These are phyloP conservation scores for Aspergillus sp. DNA, from an alignment of 2,329 filamentous ascomycete genomes.

Conservation along the genomic window DNA sequence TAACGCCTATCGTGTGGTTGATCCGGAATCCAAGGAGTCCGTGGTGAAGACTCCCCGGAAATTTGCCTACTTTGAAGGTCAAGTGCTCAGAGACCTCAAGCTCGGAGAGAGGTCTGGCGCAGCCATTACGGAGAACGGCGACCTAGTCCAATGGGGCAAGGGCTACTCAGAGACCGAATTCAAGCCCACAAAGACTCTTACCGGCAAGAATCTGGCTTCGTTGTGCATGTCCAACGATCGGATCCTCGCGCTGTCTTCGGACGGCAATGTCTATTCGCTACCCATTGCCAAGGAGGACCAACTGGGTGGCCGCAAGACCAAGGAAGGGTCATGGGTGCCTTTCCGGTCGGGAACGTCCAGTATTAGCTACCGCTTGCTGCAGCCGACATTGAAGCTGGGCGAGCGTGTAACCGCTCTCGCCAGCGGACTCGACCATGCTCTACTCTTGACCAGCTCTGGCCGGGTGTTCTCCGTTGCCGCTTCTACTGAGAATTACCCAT, in stretches of 20 bases:
- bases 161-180: slow-evolving; percentile 68
- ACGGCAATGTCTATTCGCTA: slow-evolving; percentile 80
- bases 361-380: slow-evolving; percentile 72
- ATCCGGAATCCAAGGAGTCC: slow-evolving; percentile 74
- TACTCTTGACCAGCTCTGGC: slow-evolving; percentile 80
- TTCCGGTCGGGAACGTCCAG: slow-evolving; percentile 64
- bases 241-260: slow-evolving; percentile 73
- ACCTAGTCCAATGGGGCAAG: slow-evolving; percentile 88
- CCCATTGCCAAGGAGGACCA: slow-evolving; percentile 76
- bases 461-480: slow-evolving; percentile 88
- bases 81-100: slow-evolving; percentile 83
- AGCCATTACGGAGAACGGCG: slow-evolving; percentile 82
- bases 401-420: slow-evolving; percentile 75
- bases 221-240: slow-evolving; percentile 79
- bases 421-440: slow-evolving; percentile 79
- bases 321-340: slow-evolving; percentile 70
- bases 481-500: slow-evolving; percentile 74
- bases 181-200: slow-evolving; percentile 70
- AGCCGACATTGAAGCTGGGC: slow-evolving; percentile 66
- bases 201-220: slow-evolving; percentile 76
- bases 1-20: slow-evolving; percentile 81
- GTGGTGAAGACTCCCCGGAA: slow-evolving; percentile 78
- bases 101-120: slow-evolving; percentile 79
- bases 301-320: slow-evolving; percentile 60
- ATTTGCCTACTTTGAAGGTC: slow-evolving; percentile 79